phyloP scores from a whole-genome alignment of 2,329 filamentous ascomycete genomes.

The Xylariaceae sp. region DNA sequence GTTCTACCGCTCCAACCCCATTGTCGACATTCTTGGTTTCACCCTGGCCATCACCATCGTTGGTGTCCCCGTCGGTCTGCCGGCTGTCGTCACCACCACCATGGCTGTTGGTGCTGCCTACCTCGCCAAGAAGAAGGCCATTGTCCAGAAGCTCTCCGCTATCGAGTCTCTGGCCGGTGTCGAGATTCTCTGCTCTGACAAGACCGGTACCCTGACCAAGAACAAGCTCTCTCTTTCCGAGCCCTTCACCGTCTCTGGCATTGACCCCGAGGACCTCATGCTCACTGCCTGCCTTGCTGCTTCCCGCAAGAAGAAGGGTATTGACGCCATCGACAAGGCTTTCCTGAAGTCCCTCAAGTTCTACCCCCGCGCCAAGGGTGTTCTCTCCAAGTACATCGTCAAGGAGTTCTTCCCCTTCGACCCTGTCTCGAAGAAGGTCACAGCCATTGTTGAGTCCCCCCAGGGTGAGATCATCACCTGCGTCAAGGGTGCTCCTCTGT shows the following conservation, averaged over 20 bases:
- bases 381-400: slow-evolving; percentile 77
- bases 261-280: slow-evolving; percentile 84
- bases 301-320: slow-evolving; percentile 91
- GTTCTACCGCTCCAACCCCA: slow-evolving; percentile 80
- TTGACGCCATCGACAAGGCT: slow-evolving; percentile 90
- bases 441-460: slow-evolving; percentile 73
- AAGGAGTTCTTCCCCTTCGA: slow-evolving; percentile 84
- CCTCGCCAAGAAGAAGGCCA: slow-evolving; percentile 85
- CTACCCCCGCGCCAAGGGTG: slow-evolving; percentile 75
- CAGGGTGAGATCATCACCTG: slow-evolving; percentile 79
- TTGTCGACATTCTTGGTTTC: slow-evolving; percentile 73
- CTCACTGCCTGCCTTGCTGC: slow-evolving; percentile 84
- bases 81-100: slow-evolving; percentile 86
- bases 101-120: slow-evolving; percentile 92
- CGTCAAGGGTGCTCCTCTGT: slow-evolving; percentile 84
- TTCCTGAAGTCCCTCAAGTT: slow-evolving; percentile 79
- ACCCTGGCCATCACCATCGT: slow-evolving; percentile 86
- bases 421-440: slow-evolving; percentile 89
- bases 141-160: slow-evolving; percentile 85
- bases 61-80: slow-evolving; percentile 87
- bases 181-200: slow-evolving; percentile 90
- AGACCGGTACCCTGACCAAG: slow-evolving; percentile 88
- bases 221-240: slow-evolving; percentile 87
- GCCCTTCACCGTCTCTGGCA: slow-evolving; percentile 74
- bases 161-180: slow-evolving; percentile 90